Conservation (phyloP, 2,329 filamentous ascomycete species). For the Cordyceps militaris region DNA sequence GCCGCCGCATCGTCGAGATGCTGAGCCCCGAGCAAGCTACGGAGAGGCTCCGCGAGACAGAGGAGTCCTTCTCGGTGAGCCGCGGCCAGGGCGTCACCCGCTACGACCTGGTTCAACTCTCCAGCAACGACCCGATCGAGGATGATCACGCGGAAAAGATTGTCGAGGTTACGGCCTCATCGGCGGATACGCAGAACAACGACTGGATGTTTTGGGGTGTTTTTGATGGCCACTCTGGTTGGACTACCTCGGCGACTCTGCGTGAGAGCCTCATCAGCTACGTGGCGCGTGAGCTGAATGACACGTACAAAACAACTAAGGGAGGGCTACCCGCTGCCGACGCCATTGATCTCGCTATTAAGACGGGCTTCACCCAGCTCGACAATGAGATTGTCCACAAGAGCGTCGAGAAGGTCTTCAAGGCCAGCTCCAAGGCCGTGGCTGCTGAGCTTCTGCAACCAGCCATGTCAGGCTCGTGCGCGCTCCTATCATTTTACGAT, state of each 20-base stretch:
- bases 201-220: constrained; percentile 99
- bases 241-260: constrained; percentile 95
- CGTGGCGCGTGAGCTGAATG: constrained; percentile 87
- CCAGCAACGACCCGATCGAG: constrained; percentile 96
- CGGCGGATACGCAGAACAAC: constrained; percentile 40
- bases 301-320: constrained; percentile 71
- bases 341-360: constrained; percentile 84
- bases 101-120: constrained; percentile 90
- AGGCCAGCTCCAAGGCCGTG: constrained; percentile 80
- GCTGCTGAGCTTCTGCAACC: constrained; percentile 89
- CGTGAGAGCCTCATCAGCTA: constrained; percentile 87
- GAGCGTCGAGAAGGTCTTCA: constrained; percentile 84
- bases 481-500: constrained; percentile 93
- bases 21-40: constrained; percentile 90
- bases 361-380: constrained; percentile 78
- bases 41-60: constrained; percentile 77
- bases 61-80: constrained; percentile 87
- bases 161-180: constrained; percentile 70
- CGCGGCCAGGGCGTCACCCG: constrained; percentile 85
- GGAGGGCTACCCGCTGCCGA: constrained; percentile 64
- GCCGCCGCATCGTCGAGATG: constrained; percentile 88
- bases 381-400: constrained; percentile 94
- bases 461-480: constrained; percentile 93
- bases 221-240: constrained; percentile 94
- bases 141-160: constrained; percentile 98